Evolutionary conservation across 2,329 filamentous ascomycete genomes (phyloP), one percentile per base, ranked within the genome.

Genomic region (Apiospora koreana): DNA sequence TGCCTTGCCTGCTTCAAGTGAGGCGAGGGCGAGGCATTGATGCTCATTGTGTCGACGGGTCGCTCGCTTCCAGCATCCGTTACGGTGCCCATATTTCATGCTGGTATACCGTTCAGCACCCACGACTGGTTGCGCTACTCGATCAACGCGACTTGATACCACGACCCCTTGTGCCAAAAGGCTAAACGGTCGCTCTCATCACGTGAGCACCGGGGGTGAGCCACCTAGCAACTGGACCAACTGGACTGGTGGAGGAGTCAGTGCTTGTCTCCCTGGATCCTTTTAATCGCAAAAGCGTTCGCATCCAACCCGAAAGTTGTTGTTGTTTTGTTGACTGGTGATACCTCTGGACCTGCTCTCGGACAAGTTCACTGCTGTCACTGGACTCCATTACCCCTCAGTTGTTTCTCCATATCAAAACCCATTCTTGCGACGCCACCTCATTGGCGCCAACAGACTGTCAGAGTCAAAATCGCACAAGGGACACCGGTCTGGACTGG

Each of bases 401-500:
- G 54, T 62, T 62, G 54, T 31, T 62, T 62, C 54, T 62, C 54
- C 54, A 62, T 62, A 62, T 38, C 54, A 54, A 31, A 62, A 62
- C 54, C 54, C 54, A 38, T 62, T 62, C 54, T 38, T 62, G 21
- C 31, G 54, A 62, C 54, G 54, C 54, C 54, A 62, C 54, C 54
- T 62, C 54, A 62, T 62, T 62, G 54, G 31, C 54, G 28, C 21
- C 54, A 62, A 62, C 54, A n/a, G 21, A 21, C 54, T 38, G 54
- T 38, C 54, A 38, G 54, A 62, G 54, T 62, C 54, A 35, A 62
- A 62, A 62, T 62, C 54, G 31, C 31, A 62, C 54, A 62, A 38
- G 54, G 54, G 54, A 31, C 54, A 38, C 28, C 28, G 16, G 54
- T 14, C 54, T 62, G 9, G 31, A 62, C 54, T 62, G 31, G 54